Percentiles rank a stretch among this genome's conserved stretches.
These are phyloP conservation scores for Pseudogymnoascus destructans DNA, from an alignment of 2,329 filamentous ascomycete genomes.

Conservation along the genomic window DNA sequence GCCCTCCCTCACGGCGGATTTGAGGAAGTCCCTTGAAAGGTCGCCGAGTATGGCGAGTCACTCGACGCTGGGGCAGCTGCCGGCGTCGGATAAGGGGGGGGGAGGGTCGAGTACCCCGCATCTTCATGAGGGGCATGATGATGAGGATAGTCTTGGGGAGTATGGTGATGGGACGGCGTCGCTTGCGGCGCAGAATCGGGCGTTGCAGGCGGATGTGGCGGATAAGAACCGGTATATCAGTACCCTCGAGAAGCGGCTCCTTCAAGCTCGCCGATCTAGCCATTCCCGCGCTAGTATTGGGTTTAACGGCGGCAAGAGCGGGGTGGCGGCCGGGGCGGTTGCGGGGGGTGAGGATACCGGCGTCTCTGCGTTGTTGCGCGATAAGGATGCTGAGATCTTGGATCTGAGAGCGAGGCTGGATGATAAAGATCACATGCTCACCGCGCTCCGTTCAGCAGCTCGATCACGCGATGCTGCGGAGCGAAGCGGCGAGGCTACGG, in stretches of 20 bases:
- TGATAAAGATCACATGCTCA: slow-evolving; percentile 89
- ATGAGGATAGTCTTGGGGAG: slow-evolving; percentile 63
- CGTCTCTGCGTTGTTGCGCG: slow-evolving; percentile 57
- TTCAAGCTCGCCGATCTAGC: slow-evolving; percentile 82
- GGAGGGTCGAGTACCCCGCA: slow-evolving; percentile 11
- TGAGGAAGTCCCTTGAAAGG: slow-evolving; percentile 37
- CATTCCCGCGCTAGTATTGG: slow-evolving; percentile 75
- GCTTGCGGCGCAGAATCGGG: slow-evolving; percentile 69
- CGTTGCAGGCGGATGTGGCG: slow-evolving; percentile 87
- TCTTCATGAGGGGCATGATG: slow-evolving; percentile 29
- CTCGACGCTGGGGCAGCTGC: slow-evolving; percentile 24
- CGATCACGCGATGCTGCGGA: slow-evolving; percentile 77
- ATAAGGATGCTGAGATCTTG: slow-evolving; percentile 86
- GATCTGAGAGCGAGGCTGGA: slow-evolving; percentile 81
- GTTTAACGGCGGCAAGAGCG: slow-evolving; percentile 33
- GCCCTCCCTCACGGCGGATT: slow-evolving; percentile 35
- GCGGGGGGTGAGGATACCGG: slow-evolving; percentile 70
- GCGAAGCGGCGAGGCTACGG: slow-evolving; percentile 21
- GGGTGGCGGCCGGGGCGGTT: slow-evolving; percentile 42
- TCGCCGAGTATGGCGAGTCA: slow-evolving; percentile 53
- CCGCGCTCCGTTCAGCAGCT: slow-evolving; percentile 71
- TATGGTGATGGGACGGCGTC: slow-evolving; percentile 79
- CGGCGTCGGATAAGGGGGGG: slow-evolving; percentile 13
- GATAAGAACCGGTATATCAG: slow-evolving; percentile 96
- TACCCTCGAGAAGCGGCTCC: slow-evolving; percentile 78